Evolutionary conservation across 2,329 filamentous ascomycete species (phyloP).

Genomic region (Pochonia chlamydosporia): DNA sequence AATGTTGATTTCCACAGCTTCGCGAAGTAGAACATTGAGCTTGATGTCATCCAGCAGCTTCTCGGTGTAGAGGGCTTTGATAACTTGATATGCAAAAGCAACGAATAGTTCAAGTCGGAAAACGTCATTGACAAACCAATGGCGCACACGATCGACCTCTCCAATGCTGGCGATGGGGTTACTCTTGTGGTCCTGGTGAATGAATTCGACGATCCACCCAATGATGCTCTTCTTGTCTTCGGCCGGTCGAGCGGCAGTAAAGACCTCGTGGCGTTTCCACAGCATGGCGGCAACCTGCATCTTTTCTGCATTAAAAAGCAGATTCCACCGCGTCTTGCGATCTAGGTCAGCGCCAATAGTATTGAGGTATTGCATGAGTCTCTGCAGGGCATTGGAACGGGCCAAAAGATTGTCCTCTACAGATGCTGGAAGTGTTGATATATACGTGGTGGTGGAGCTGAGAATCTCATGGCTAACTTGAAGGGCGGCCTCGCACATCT

Average conservation of each 20-base stretch:
- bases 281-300: conserved; percentile 72
- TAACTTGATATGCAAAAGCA: conserved; percentile 71
- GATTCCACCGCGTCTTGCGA: conserved; percentile 64
- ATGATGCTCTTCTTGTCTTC: conserved; percentile 65
- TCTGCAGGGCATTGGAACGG: conserved; percentile 66
- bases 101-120: conserved; percentile 68
- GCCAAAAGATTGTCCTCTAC: conserved; percentile 75
- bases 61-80: conserved; percentile 66
- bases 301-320: conserved; percentile 89
- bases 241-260: conserved; percentile 51
- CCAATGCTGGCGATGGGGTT: conserved; percentile 56
- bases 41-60: conserved; percentile 48
- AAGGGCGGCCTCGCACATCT: conserved; percentile 72
- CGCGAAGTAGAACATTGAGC: conserved; percentile 52
- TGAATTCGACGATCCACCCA: conserved; percentile 66
- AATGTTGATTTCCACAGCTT: conserved; percentile 62
- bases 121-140: conserved; percentile 79
- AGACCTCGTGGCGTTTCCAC: conserved; percentile 75
- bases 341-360: conserved; percentile 61
- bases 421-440: conserved; percentile 67
- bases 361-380: conserved; percentile 67
- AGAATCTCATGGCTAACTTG: conserved; percentile 77
- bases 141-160: conserved; percentile 75
- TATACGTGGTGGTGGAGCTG: conserved; percentile 66
- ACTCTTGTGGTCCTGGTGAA: conserved; percentile 72